Evolutionary conservation across 257 asterid genomes (phyloP).

Genomic region (Linaria vulgaris): DNA sequence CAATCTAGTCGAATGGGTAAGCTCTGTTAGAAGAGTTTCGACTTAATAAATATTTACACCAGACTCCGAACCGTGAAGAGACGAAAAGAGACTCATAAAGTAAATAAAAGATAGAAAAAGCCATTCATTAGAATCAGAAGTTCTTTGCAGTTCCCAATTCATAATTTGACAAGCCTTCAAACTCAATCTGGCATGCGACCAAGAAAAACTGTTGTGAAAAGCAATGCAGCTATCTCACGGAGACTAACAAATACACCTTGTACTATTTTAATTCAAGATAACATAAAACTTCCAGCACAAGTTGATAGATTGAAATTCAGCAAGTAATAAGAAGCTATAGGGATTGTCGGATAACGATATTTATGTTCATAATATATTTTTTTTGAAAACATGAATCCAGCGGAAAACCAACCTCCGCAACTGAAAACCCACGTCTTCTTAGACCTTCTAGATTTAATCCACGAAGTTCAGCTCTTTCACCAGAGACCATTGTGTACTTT

Average conservation of each 20-base stretch:
- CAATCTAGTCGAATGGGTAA: background rate
- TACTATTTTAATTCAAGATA: background rate
- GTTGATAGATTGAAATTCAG: background rate
- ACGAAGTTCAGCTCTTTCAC: slow-evolving; percentile 95
- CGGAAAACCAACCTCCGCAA: slow-evolving; percentile 56
- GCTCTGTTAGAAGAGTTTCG: background rate
- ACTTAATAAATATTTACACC: background rate
- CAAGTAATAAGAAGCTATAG: background rate
- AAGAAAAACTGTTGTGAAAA: background rate
- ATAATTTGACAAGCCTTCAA: background rate
- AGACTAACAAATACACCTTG: background rate
- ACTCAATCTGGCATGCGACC: background rate
- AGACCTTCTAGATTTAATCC: slow-evolving; percentile 92
- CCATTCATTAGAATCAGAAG: background rate
- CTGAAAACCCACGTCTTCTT: slow-evolving; percentile 78
- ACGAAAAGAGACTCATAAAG: background rate
- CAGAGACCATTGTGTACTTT: slow-evolving; percentile 84
- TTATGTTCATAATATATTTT: background rate
- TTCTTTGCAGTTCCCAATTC: slow-evolving; percentile 1
- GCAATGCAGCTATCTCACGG: background rate
- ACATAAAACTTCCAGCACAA: background rate
- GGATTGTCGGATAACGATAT: background rate
- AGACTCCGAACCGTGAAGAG: background rate
- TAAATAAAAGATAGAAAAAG: background rate
- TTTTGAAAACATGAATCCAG: slow-evolving; percentile 4